Conservation (phyloP, 2,329 filamentous ascomycete genomes). For the Incumbomyces lentus region DNA sequence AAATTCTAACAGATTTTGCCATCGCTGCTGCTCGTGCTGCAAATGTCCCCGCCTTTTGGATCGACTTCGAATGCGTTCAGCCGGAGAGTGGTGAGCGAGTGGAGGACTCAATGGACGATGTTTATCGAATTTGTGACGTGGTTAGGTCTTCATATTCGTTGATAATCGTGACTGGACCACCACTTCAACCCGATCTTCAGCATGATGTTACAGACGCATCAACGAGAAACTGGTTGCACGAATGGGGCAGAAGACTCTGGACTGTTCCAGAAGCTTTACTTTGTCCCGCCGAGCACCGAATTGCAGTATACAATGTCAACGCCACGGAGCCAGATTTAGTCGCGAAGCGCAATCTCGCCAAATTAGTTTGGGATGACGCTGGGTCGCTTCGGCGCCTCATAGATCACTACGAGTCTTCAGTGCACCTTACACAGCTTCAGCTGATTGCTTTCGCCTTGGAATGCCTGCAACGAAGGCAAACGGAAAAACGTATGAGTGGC, state of each 20-base stretch:
- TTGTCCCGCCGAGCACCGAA: too few species aligned
- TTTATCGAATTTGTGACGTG: conserved; percentile 22
- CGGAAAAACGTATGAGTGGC: conserved; percentile 25
- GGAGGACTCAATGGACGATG: conserved; percentile 11
- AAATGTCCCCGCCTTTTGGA: neutral
- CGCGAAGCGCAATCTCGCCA: too few species aligned
- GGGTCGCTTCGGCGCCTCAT: conserved; percentile 33
- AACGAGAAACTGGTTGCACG: too few species aligned
- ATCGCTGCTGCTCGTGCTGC: neutral
- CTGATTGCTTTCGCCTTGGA: conserved; percentile 32
- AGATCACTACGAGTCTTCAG: conserved; percentile 36
- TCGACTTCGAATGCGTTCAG: neutral
- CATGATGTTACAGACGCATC: too few species aligned
- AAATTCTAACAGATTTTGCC: neutral
- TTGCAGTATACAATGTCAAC: too few species aligned
- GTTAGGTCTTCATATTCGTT: too few species aligned
- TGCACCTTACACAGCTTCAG: conserved; percentile 33
- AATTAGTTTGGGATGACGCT: too few species aligned
- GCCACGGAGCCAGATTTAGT: too few species aligned
- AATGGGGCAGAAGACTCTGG: too few species aligned
- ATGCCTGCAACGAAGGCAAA: conserved; percentile 29
- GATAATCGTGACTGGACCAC: too few species aligned
- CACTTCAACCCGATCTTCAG: too few species aligned
- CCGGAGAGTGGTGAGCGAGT: neutral
- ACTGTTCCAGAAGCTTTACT: too few species aligned